Conservation (phyloP, 108 stramenopile species). For the Cylindrotheca fusiformis region DNA sequence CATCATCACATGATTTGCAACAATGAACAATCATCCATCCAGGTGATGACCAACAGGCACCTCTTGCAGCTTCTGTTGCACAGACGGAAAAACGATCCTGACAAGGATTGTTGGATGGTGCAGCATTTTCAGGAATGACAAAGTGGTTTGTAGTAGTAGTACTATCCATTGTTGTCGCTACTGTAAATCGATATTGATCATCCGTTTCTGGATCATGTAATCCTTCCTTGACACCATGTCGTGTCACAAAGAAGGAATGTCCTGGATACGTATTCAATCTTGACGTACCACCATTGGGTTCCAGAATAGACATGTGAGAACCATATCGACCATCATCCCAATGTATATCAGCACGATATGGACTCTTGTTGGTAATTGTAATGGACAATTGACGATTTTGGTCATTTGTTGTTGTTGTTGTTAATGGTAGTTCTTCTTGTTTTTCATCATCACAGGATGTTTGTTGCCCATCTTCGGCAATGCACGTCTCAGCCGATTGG, state of each 20-base stretch:
- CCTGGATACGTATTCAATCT: constrained; percentile 32
- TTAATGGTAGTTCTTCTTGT: constrained; percentile 1
- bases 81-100: constrained; percentile 49
- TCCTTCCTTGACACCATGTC: constrained; percentile 60
- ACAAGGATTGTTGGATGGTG: constrained; percentile 40
- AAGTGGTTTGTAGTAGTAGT: no score
- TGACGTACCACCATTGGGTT: constrained; percentile 12
- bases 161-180: constrained; percentile 1
- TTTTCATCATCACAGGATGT: no score
- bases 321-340: constrained; percentile 62
- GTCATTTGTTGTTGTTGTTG: not conserved
- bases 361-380: constrained; percentile 14
- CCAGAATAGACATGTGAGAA: constrained; percentile 34
- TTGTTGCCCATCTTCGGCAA: no score
- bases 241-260: constrained; percentile 56
- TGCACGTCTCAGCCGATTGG: no score
- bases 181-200: constrained; percentile 26
- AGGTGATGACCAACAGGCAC: constrained; percentile 36
- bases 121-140: constrained; percentile 42
- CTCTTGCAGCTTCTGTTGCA: constrained; percentile 29
- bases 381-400: not conserved
- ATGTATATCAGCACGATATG: constrained; percentile 48
- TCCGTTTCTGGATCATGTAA: constrained; percentile 39
- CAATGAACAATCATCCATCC: constrained; percentile 74
- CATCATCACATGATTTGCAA: constrained; percentile 55